A percentile compares a stretch with the other conserved stretches of the same genome.
Evolutionary conservation across 169 alveolate species (phyloP).

Genomic region (Cryptosporidium viatorum): DNA sequence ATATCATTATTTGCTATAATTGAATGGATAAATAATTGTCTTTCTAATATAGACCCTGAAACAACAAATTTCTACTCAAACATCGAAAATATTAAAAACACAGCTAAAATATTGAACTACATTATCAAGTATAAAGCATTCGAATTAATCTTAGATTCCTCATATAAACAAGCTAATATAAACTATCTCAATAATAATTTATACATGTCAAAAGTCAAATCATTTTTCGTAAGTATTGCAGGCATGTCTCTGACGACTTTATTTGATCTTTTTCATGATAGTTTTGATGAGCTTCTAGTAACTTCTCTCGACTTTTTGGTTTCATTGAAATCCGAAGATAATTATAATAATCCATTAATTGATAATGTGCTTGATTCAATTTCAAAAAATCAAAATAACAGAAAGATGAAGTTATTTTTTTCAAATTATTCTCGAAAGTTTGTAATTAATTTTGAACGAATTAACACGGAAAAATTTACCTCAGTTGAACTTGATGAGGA

Average conservation of each 20-base stretch:
- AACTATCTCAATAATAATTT: background rate
- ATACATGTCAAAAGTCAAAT: background rate
- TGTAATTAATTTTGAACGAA: background rate
- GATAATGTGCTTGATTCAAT: background rate
- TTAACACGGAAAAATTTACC: background rate
- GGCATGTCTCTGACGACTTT: background rate
- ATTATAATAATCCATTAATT: background rate
- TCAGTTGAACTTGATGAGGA: background rate
- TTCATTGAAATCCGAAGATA: constrained; percentile 3
- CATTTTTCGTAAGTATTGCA: background rate
- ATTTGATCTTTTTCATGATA: constrained; percentile 1
- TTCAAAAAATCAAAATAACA: background rate
- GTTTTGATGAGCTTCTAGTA: background rate
- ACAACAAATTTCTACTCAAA: background rate
- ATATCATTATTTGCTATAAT: background rate
- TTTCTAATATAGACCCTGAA: background rate
- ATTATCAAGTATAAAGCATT: constrained; percentile 2
- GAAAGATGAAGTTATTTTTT: background rate
- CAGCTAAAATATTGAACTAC: constrained; percentile 28
- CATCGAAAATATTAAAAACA: constrained; percentile 14
- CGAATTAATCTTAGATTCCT: background rate
- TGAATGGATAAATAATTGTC: constrained; percentile 37
- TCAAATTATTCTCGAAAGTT: background rate
- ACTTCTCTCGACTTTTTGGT: constrained; percentile 34
- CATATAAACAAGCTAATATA: background rate